Evolutionary conservation across 805 yeast species (phyloP).

Genomic region (Ogataea degrootiae): DNA sequence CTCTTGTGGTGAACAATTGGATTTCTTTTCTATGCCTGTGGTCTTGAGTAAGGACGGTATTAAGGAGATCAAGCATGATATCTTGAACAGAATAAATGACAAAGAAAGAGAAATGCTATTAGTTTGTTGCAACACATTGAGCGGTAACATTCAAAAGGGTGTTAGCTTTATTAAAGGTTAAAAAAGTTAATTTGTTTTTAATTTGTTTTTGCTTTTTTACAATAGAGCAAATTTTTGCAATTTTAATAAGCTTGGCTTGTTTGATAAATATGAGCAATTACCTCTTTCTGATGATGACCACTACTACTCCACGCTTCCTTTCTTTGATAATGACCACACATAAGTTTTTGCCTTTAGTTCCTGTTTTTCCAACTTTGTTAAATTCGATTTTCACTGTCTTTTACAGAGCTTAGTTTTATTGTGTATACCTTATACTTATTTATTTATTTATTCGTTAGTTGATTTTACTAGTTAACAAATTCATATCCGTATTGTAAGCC

Average conservation of each 20-base stretch:
- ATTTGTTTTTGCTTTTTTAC: background rate
- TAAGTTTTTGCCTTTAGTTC: too few relatives aligned
- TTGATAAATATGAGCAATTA: background rate
- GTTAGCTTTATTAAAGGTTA: constrained; percentile 18
- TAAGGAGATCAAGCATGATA: constrained; percentile 47
- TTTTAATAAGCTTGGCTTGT: background rate
- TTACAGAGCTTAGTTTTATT: too few relatives aligned
- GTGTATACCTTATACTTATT: too few relatives aligned
- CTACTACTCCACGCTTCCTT: background rate
- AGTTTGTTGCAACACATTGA: constrained; percentile 50
- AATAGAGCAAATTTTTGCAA: background rate
- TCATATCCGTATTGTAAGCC: too few relatives aligned
- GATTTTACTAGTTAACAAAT: too few relatives aligned
- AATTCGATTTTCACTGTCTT: too few relatives aligned
- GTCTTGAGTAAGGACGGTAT: constrained; percentile 51
- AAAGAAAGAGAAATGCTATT: constrained; percentile 52
- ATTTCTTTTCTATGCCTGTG: constrained; percentile 63
- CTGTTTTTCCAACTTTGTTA: too few relatives aligned
- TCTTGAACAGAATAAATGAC: constrained; percentile 43
- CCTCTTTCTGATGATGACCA: too few relatives aligned
- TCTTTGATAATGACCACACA: too few relatives aligned
- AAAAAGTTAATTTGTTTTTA: background rate
- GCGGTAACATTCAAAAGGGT: constrained; percentile 57
- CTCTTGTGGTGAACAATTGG: constrained; percentile 25
- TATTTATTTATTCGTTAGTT: too few relatives aligned